phyloP scores from a whole-genome alignment of 768 basidiomycete species.

The Xanthoconium purpureum region DNA sequence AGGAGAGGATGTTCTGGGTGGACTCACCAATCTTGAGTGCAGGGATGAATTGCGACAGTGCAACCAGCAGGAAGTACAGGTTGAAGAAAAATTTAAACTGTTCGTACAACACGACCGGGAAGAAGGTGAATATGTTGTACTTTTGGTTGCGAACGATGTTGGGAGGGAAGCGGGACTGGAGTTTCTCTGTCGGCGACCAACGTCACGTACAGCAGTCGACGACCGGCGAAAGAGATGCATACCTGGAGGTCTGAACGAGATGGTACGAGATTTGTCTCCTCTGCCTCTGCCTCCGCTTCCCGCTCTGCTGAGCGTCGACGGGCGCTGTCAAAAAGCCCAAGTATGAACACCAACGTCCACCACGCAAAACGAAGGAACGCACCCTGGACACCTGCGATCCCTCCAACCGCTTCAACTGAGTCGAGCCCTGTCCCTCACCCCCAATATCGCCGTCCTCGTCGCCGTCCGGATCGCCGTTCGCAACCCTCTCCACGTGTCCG shows the following conservation, averaged over 20 bases:
- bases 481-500: constrained; percentile 34
- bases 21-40: constrained; percentile 85
- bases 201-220: not conserved
- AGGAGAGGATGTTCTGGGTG: constrained; percentile 20
- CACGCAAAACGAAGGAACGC: constrained; percentile 2
- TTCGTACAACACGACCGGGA: constrained; percentile 96
- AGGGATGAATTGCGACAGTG: constrained; percentile 92
- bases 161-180: constrained; percentile 69
- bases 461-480: constrained; percentile 35
- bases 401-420: constrained; percentile 26
- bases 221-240: constrained; percentile 6
- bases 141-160: constrained; percentile 98
- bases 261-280: constrained; percentile 73
- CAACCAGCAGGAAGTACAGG: constrained; percentile 95
- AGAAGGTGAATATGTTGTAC: constrained; percentile 95
- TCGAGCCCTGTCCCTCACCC: constrained; percentile 28
- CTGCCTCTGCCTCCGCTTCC: constrained; percentile 14
- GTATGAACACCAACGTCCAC: not conserved
- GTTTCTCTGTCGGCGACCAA: constrained; percentile 49
- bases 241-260: constrained; percentile 78
- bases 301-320: constrained; percentile 17
- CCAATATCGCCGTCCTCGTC: constrained; percentile 40
- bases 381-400: constrained; percentile 19
- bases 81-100: constrained; percentile 99
- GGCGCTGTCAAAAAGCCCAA: constrained; percentile 10